These are phyloP conservation scores for Aegilops umbellulata DNA, from an alignment of 176 grass and related monocot genomes.

Conservation along the genomic window DNA sequence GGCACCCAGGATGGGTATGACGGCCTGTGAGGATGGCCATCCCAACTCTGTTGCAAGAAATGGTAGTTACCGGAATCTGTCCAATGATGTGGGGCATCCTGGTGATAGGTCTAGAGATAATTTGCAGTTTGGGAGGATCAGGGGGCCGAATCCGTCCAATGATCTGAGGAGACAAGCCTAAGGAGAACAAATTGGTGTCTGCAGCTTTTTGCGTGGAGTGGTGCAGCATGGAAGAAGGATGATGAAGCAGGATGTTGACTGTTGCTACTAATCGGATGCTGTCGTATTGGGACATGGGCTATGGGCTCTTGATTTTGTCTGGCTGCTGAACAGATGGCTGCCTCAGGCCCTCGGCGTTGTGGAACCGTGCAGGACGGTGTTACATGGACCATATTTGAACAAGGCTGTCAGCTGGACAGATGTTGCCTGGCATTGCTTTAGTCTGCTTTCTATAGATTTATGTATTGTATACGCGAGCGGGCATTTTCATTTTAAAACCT, in stretches of 20 bases:
- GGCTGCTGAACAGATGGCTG: not conserved
- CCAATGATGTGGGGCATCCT: slow-evolving; percentile 49
- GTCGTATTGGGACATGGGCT: slow-evolving; percentile 16
- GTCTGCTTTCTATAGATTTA: not conserved
- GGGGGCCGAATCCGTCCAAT: slow-evolving; percentile 67
- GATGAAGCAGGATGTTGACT: not conserved
- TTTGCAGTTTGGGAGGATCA: slow-evolving; percentile 45
- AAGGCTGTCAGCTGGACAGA: slow-evolving; percentile 28
- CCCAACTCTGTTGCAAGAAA: slow-evolving; percentile 59
- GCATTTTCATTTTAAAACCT: not conserved
- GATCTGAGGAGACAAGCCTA: slow-evolving; percentile 55
- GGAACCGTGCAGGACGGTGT: not conserved
- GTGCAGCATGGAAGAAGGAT: slow-evolving; percentile 21
- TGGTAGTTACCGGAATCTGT: slow-evolving; percentile 65
- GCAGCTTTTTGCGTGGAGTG: not conserved
- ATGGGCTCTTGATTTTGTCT: slow-evolving; percentile 17
- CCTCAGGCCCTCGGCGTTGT: not conserved
- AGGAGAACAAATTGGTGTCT: slow-evolving; percentile 13
- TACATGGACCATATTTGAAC: not conserved
- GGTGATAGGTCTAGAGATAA: slow-evolving; percentile 51
- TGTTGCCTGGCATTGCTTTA: slow-evolving; percentile 23
- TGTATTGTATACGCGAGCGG: not conserved
- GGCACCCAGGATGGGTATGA: slow-evolving; percentile 56
- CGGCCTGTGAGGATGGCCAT: slow-evolving; percentile 54
- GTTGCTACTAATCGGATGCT: slow-evolving; percentile 8